Evolutionary conservation across 148 eudicot species (phyloP), one percentile per base, ranked within the genome.

Genomic region (Rheum nobile): DNA sequence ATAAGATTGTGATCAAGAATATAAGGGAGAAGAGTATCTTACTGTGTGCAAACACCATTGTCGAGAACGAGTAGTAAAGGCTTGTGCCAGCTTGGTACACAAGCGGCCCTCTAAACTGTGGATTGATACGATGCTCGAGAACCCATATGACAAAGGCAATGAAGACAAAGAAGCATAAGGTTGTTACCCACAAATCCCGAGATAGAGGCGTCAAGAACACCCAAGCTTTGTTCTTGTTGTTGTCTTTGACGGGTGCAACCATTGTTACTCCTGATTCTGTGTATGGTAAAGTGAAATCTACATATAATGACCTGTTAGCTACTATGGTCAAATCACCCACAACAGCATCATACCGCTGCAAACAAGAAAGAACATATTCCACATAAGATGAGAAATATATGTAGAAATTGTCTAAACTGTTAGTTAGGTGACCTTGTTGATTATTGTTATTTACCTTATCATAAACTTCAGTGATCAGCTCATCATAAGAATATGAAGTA

Each of bases 41-140:
- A 91, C 93, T 88, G 47, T 91, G 87, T 1, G 97, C 85, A 61
- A 91, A 91, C 61, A 87, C 89, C 70, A 91, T 82, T 2, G 90
- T 84, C 16, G 93, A 86, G 79, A 91, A 86, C 39, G 93, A 77
- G 77, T 87, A 91, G n/a, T n/a, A n/a, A n/a, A n/a, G n/a, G n/a
- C n/a, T n/a, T n/a, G n/a, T n/a, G n/a, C n/a, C n/a, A n/a, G 84
- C 81, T 82, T 86, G 97, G 50, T 87, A 35, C 52, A 14, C 26
- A 4, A 84, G 84, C 6, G 92, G 84, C 8, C 89, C 92, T 47
- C 88, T 74, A 29, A 82, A 79, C 19, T 79, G 75, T 47, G 76
- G 75, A 31, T 82, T 82, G 17, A 70, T 71, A 14, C 73, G 41
- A 86, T 85, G 79, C 57, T 80, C 79, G 4, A 76, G 75, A 55